Base-by-base conservation (phyloP, 805 yeast species). In the Yarrowia porcina region DNA sequence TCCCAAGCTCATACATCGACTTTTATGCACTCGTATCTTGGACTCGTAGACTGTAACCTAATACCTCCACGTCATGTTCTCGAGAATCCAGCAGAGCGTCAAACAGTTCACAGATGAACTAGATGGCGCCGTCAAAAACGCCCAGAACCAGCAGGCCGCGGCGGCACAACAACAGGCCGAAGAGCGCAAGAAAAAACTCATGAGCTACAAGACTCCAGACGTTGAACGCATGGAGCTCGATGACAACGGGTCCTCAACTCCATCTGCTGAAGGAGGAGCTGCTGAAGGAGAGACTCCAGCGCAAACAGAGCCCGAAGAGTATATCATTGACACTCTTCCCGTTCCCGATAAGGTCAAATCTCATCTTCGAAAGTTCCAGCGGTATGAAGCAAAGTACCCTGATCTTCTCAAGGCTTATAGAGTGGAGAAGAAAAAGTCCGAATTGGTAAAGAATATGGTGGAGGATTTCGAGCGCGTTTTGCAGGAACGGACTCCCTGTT, bases 331-430 rank as follows among this genome's bases (percentile, higher is more conserved):
- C 32, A 49, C 47, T 13, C 35, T 56, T 65, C 27, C 36, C n/a
- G 52, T 33, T 8, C 52, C 63, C 28, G 54, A 42, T 18, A 33
- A 35, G 42, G 65, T 90, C 17, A 80, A 82, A 64, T 74, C 84
- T 6, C 88, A 86, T 69, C 74, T 91, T 73, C 80, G 81, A 63
- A 92, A 90, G 75, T 89, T 88, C 70, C 83, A 81, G 63, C 91
- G 90, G 72, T 93, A 92, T 73, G 98, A 93, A 72, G 88, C 87
- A 57, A 91, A 90, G 72, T 93, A 94, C 71, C 99, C 99, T 0
- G 76, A 84, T 44, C 77, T 93, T 15, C 79, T 91, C 57, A 87
- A 87, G 45, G 97, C 98, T 0, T 94, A 90, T 75, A 89, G 90
- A 70, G 76, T 80, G 1, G 97, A 92, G 72, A 90, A 88, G 75